Evolutionary conservation across 495 filamentous ascomycete species (phyloP), one percentile per base, ranked within the genome.

Genomic region (Hypoxylon perforatum): DNA sequence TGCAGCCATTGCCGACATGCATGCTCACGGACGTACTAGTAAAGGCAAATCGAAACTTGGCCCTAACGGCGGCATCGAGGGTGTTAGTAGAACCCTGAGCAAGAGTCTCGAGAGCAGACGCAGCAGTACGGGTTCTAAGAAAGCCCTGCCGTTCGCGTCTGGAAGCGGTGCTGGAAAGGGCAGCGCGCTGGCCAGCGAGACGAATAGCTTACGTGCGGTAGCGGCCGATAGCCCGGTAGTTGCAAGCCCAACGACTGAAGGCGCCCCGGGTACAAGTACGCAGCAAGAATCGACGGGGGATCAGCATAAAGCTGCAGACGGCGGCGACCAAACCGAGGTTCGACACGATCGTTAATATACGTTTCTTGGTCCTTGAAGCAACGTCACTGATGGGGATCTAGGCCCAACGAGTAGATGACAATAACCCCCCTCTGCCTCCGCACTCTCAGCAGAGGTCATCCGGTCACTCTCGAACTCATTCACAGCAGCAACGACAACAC

Each of bases 21-120:
- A 79, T 45, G 75, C 75, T 10, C 81, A 78, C 23, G 92, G 87
- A 58, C 84, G 87, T 39, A 46, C 74, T 17, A 81, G 78, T 21
- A 87, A 85, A 64, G 82, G 80, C 0, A 83, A 78, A 36, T 81
- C 77, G 17, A 73, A 79, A 23, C 73, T 76, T 14, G 77, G 75
- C 4, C 61, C 65, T 23, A 57, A 75, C 22, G 81, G 80, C 49
- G 82, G 82, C 28, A 90, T 92, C 53, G 88, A 91, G 45, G 87
- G 87, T 30, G 88, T 88, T 25, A 90, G 86, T 58, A 91, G 90
- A 76, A 93, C 90, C 12, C 82, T 97, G 7, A 91, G 87, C 56
- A 93, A 90, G 76, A 95, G 90, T 72, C 85, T 97, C 9, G 93
- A 97, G 74, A 96, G 91, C 75, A 87, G 94, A 38, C 88, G 94